Conservation (phyloP, 83 land plant genomes). For the Thuja plicata region DNA sequence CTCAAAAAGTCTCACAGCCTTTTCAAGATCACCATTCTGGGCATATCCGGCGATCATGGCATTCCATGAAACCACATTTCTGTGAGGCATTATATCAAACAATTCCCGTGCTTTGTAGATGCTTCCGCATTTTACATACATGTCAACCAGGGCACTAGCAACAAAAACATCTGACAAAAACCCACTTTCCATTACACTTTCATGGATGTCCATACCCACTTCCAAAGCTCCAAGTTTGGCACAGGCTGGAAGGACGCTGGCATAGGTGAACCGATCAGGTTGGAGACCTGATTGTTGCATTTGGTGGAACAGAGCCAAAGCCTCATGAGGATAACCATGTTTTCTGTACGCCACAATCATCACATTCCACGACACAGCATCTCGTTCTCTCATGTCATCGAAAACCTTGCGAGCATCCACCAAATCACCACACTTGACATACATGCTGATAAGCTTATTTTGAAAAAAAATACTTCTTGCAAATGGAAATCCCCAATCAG, state of each 20-base stretch:
- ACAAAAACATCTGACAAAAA: background rate
- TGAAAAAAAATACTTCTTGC: background rate
- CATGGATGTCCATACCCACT: too few species aligned
- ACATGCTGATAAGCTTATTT: conserved; percentile 19
- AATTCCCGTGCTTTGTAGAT: too few species aligned
- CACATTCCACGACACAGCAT: too few species aligned
- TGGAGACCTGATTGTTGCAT: conserved; percentile 4
- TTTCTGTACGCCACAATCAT: too few species aligned
- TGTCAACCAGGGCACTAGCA: conserved; percentile 16
- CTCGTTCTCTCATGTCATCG: background rate
- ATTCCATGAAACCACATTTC: too few species aligned
- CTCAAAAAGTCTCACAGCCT: too few species aligned
- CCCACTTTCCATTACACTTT: too few species aligned
- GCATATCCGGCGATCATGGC: too few species aligned
- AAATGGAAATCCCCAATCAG: background rate
- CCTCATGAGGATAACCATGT: background rate
- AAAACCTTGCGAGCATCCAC: conserved; percentile 8
- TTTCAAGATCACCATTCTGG: too few species aligned
- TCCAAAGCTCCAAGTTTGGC: too few species aligned
- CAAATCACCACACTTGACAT: conserved; percentile 16
- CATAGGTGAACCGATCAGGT: conserved; percentile 11
- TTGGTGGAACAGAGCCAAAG: conserved; percentile 7
- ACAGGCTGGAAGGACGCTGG: too few species aligned
- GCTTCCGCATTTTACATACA: conserved; percentile 14
- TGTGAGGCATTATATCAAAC: too few species aligned